Evolutionary conservation across 192 early-diverging fungal genomes (phyloP), one percentile per base, ranked within the genome.

Genomic region (Fimicolochytrium jonesii): DNA sequence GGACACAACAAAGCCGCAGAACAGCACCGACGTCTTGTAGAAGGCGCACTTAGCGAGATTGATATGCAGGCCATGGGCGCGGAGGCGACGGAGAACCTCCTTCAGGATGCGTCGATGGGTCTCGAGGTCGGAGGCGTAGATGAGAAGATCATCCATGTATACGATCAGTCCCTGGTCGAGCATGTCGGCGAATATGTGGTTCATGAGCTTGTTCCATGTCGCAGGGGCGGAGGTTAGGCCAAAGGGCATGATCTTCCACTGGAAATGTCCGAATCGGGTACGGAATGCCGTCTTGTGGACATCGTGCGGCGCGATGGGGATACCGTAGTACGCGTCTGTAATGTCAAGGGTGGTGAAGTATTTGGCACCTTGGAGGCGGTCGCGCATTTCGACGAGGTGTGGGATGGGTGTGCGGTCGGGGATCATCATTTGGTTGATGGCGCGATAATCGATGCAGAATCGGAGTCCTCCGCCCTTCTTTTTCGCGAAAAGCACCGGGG

Each of bases 161-260:
- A 31, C 18, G 4, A 68, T 30, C 3, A 72, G 59, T 31, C 7
- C 43, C 1, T 35, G 28, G 30, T 61, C 70, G 17, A 59, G 39
- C 3, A 68, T n/a, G 17, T 75, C 73, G 0, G 44, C 10, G 36
- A 88, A 60, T 0, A 74, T 42, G 15, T 77, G 58, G 45, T 83
- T 78, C 18, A 86, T 79, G 1, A 78, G 36, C 0, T 52, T 46
- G 58, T 80, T 73, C 61, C 88, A 88, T 0, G 76, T 69, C 0
- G 76, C 81, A 0, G 84, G 81, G 0, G 77, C 79, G 60, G 85
- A 86, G 18, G 69, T 74, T 2, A 88, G 48, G 0, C 87, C 86
- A 56, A 87, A 85, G 0, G 84, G 85, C 37, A 90, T 52, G 18
- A 87, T 82, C 0, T 60, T 30, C 33, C 65, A 86, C 50, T 88